A percentile compares a stretch with the other conserved stretches of the same genome.
Evolutionary conservation across 192 early-diverging fungal species (phyloP).

Genomic region (Backusella circina): DNA sequence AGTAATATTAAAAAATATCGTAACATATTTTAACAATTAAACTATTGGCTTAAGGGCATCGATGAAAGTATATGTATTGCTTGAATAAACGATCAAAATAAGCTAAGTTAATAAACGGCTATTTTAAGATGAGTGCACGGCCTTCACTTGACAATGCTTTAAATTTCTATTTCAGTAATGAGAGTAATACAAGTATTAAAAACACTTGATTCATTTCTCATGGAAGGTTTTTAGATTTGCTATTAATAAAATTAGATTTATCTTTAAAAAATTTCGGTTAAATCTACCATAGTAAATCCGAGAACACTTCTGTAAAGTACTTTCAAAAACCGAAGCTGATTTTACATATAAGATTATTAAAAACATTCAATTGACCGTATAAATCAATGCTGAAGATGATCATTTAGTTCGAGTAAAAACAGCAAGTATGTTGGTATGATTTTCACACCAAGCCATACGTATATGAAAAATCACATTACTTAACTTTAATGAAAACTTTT

Average conservation of each 20-base stretch:
- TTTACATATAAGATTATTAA: background rate
- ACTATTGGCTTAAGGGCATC: background rate
- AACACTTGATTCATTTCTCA: background rate
- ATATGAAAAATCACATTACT: too few species aligned
- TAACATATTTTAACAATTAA: background rate
- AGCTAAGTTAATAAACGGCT: background rate
- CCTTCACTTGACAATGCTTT: background rate
- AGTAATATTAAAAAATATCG: background rate
- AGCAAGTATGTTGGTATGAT: too few species aligned
- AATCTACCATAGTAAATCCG: background rate
- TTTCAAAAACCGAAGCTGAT: background rate
- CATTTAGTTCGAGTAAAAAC: background rate
- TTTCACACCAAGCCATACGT: too few species aligned
- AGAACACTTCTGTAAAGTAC: background rate
- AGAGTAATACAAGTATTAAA: background rate
- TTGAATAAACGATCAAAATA: background rate
- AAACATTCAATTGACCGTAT: background rate
- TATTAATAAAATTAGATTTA: background rate
- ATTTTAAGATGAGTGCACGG: background rate
- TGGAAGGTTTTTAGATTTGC: background rate
- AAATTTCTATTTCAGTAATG: background rate
- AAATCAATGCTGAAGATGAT: background rate
- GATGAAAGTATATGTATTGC: background rate
- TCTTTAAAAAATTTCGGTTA: background rate
- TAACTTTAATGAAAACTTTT: too few species aligned